These are phyloP conservation scores for Agastache rugosa DNA, from an alignment of 257 asterid genomes.

Conservation along the genomic window DNA sequence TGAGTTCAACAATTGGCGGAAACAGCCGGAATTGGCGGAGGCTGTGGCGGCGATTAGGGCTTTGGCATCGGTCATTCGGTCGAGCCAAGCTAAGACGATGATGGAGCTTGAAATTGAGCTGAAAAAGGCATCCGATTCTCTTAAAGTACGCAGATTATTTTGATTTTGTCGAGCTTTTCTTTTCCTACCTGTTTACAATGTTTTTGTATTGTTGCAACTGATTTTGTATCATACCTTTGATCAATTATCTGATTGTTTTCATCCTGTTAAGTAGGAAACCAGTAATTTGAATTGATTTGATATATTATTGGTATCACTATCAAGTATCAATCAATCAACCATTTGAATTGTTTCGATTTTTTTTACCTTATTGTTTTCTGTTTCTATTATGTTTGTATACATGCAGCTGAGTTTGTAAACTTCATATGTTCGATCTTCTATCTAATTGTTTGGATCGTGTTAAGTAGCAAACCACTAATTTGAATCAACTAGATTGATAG, in stretches of 20 bases:
- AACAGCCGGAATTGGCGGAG: slow-evolving; percentile 94
- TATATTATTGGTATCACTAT: neutral
- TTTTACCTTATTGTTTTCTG: neutral
- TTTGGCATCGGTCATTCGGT: slow-evolving; percentile 86
- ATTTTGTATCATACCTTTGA: neutral
- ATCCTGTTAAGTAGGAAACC: neutral
- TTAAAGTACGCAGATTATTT: slow-evolving; percentile 55
- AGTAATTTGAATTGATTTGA: neutral
- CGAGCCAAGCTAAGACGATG: slow-evolving; percentile 90
- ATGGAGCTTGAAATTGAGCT: slow-evolving; percentile 98
- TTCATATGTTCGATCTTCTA: neutral
- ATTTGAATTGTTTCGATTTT: neutral
- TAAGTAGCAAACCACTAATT: neutral
- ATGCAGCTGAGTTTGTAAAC: neutral
- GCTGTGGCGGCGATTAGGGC: slow-evolving; percentile 99
- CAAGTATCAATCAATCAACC: neutral
- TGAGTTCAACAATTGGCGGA: slow-evolving; percentile 88
- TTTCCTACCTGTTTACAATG: neutral
- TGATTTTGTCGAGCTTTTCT: neutral
- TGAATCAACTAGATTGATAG: neutral
- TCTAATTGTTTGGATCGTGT: slow-evolving; percentile 5
- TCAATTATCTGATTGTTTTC: neutral
- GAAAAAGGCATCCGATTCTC: slow-evolving; percentile 82
- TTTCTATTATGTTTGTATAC: neutral
- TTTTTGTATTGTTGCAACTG: neutral